Evolutionary conservation across 441 rosid species (phyloP).

Genomic region (Pelargonium cotyledonis): DNA sequence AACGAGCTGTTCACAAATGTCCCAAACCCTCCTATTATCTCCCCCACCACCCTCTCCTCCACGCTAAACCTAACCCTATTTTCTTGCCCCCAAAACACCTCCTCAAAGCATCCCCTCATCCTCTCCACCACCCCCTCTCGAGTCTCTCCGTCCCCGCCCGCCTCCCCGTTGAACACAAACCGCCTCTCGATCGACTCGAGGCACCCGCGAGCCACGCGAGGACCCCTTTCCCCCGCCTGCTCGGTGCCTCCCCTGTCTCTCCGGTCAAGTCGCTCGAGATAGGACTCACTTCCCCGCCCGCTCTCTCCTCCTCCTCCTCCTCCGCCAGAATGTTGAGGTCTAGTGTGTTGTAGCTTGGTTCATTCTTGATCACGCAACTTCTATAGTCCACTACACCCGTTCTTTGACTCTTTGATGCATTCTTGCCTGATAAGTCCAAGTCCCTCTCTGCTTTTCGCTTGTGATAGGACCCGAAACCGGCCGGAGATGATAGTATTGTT

Average conservation of each 20-base stretch:
- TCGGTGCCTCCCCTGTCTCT: conserved; percentile 20
- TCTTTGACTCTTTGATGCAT: conserved; percentile 31
- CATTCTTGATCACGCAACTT: conserved; percentile 44
- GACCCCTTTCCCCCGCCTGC: no score
- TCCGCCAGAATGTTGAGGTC: conserved; percentile 60
- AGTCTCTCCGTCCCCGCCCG: conserved; percentile 25
- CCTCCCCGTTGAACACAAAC: conserved; percentile 32
- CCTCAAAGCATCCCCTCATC: conserved; percentile 33
- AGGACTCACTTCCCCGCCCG: conserved; percentile 47
- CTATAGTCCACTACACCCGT: conserved; percentile 22
- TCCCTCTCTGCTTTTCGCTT: conserved; percentile 59
- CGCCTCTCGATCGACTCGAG: conserved; percentile 44
- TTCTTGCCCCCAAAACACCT: conserved; percentile 33
- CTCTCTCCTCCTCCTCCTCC: conserved; percentile 27
- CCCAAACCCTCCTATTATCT: conserved; percentile 32
- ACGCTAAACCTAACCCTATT: conserved; percentile 26
- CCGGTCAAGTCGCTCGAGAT: conserved; percentile 50
- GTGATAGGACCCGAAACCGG: conserved; percentile 19
- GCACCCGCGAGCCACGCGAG: no score
- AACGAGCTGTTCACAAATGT: conserved; percentile 40
- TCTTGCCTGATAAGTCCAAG: conserved; percentile 19
- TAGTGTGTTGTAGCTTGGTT: conserved; percentile 49
- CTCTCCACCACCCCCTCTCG: conserved; percentile 29
- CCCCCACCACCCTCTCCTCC: conserved; percentile 42
- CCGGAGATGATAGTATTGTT: conserved; percentile 11